Evolutionary conservation across 768 basidiomycete genomes (phyloP), one percentile per base, ranked within the genome.

Genomic region (Boletus tomentosulus): DNA sequence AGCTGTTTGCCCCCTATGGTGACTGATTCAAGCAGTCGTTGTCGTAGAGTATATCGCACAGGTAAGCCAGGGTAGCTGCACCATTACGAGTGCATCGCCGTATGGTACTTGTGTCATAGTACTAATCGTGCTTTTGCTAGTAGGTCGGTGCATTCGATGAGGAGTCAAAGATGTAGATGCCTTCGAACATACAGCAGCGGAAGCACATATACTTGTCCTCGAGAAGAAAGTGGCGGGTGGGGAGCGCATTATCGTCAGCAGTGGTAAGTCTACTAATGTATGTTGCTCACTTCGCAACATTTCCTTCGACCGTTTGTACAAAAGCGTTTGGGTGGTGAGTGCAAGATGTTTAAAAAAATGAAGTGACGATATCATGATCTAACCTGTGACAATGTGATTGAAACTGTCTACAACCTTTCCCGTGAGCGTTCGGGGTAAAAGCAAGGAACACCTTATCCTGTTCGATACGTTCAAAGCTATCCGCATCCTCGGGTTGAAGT

Each of bases 91-190:
- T 11, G 11, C 0, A 6, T 12, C 8, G 7, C 16, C 7, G 30
- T 31, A 9, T 31, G 1, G 6, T 51, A 10, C 33, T 54, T 2
- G 48, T 46, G 27, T 11, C 16, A 10, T 8, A n/a, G n/a, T n/a
- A 11, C 24, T 25, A 1, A 16, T 1, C 19, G 11, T 46, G 46
- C 15, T 25, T 19, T 19, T 19, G 19, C 24, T 33, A 9, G 6
- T 31, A 84, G 83, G 77, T 77, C 2, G 81, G 80, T 10, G 86
- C 85, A 1, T 94, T 91, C 56, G 88, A 92, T 64, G 83, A 89
- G 48, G 89, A 1, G 86, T 92, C 54, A 80, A 84, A 66, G 88
- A 78, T 1, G 82, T 92, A 7, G 84, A 88, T 55, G 90, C 78
- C 0, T 80, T 93, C 48, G 77, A 74, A 34, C 89, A 89, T 61